Conservation (phyloP, 805 yeast species). For the Kuraishia borneana region DNA sequence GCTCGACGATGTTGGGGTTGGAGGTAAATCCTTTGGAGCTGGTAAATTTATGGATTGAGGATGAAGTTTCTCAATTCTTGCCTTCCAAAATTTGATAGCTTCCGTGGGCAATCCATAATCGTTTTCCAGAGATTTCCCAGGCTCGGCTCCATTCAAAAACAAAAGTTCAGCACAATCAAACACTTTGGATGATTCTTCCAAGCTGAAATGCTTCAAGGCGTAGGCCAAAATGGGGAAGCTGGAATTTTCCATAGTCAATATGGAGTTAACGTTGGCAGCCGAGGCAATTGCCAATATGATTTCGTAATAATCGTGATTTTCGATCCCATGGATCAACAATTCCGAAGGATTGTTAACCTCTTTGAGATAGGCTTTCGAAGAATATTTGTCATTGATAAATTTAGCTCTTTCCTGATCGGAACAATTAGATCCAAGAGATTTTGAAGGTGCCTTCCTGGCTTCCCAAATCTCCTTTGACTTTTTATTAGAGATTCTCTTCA, state of each 20-base stretch:
- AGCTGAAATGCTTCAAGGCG: slow-evolving; percentile 30
- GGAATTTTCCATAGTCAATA: slow-evolving; percentile 19
- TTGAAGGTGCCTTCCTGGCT: slow-evolving; percentile 12
- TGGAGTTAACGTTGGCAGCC: slow-evolving; percentile 35
- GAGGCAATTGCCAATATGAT: slow-evolving; percentile 31
- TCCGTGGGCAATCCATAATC: slow-evolving; percentile 27
- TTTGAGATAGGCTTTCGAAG: slow-evolving; percentile 32
- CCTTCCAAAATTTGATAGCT: slow-evolving; percentile 46
- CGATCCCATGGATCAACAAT: slow-evolving; percentile 38
- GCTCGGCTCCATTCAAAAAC: slow-evolving; percentile 41
- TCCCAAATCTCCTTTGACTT: slow-evolving; percentile 55
- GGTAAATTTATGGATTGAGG: slow-evolving; percentile 1
- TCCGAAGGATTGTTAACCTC: slow-evolving; percentile 16
- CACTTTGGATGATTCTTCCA: slow-evolving; percentile 11
- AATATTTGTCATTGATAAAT: slow-evolving; percentile 62
- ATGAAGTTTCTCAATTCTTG: slow-evolving; percentile 22
- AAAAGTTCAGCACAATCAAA: slow-evolving; percentile 47
- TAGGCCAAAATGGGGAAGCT: slow-evolving; percentile 31
- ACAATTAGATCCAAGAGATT: slow-evolving; percentile 21
- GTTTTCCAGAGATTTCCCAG: slow-evolving; percentile 23
- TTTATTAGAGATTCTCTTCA: slow-evolving; percentile 41
- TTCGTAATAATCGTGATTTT: slow-evolving; percentile 32
- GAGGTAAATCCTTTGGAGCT: neutral
- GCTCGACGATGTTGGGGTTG: too few species aligned
- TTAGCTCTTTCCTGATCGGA: slow-evolving; percentile 35